Percentiles rank a stretch among this genome's conserved stretches.
phyloP scores from a whole-genome alignment of 768 basidiomycete species.

The Leucocoprinus leucothites region DNA sequence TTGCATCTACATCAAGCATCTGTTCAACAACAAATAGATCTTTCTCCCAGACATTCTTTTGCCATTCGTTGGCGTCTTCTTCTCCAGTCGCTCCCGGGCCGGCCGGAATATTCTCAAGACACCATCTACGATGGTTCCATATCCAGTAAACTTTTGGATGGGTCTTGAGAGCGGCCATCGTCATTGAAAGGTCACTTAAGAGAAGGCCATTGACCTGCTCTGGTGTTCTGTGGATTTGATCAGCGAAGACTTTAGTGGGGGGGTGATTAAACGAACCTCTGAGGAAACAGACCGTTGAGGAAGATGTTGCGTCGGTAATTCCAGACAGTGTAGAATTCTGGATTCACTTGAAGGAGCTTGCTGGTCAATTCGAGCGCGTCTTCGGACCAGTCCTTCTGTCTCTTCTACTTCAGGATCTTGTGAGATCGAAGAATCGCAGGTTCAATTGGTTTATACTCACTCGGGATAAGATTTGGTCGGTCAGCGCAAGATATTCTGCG shows the following conservation, averaged over 20 bases:
- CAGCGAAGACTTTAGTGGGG: not conserved
- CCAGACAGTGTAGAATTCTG: conserved; percentile 97
- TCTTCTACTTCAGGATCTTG: conserved; percentile 52
- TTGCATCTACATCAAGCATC: conserved; percentile 86
- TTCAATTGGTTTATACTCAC: conserved; percentile 37
- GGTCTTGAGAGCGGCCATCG: conserved; percentile 72
- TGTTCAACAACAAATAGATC: conserved; percentile 89
- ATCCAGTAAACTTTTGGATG: conserved; percentile 98
- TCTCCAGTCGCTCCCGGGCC: conserved; percentile 52
- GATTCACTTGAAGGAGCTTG: conserved; percentile 75
- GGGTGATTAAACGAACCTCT: conserved; percentile 41
- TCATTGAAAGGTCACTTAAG: conserved; percentile 73
- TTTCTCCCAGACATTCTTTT: conserved; percentile 73
- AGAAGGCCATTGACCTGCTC: conserved; percentile 63
- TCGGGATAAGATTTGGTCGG: conserved; percentile 59
- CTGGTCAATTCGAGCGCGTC: conserved; percentile 82
- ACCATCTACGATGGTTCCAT: conserved; percentile 98
- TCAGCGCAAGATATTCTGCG: conserved; percentile 66
- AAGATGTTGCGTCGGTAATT: conserved; percentile 88
- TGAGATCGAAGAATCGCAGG: conserved; percentile 1
- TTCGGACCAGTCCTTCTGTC: conserved; percentile 57
- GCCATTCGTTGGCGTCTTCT: conserved; percentile 64
- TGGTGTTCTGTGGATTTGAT: conserved; percentile 29
- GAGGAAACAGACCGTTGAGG: conserved; percentile 63
- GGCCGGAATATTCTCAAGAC: conserved; percentile 80